Percentiles rank a stretch among this genome's conserved stretches.
These are phyloP conservation scores for Neurospora tetraspora DNA, from an alignment of 495 filamentous ascomycete genomes.

Conservation along the genomic window DNA sequence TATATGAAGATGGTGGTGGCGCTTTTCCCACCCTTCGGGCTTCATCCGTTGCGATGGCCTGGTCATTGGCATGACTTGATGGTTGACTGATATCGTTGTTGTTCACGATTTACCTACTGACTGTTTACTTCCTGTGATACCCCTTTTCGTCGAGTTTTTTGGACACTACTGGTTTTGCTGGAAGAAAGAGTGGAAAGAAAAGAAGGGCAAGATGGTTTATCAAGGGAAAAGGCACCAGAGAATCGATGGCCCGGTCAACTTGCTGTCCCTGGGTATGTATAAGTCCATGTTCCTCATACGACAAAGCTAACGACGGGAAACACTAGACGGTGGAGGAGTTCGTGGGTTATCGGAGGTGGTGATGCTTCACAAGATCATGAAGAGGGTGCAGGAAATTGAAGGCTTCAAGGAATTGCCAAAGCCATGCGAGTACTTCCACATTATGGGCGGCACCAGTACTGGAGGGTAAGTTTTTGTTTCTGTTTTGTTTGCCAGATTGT, in stretches of 20 bases:
- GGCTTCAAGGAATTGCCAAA: slow-evolving; percentile 32
- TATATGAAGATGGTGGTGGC: neutral
- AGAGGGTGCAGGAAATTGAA: slow-evolving; percentile 10
- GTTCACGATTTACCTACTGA: too few relatives aligned
- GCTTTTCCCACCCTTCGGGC: neutral
- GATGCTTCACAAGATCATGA: slow-evolving; percentile 45
- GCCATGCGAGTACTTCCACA: slow-evolving; percentile 38
- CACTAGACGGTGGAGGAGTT: slow-evolving; percentile 46
- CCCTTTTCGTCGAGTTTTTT: neutral
- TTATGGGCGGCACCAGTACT: slow-evolving; percentile 26
- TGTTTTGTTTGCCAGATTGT: too few relatives aligned
- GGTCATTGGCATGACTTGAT: too few relatives aligned
- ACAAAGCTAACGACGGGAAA: too few relatives aligned
- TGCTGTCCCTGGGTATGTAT: too few relatives aligned
- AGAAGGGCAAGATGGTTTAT: neutral
- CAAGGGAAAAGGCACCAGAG: neutral
- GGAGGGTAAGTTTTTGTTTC: neutral
- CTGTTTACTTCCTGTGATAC: neutral
- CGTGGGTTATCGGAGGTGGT: slow-evolving; percentile 41
- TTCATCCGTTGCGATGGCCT: neutral
- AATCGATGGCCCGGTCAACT: neutral
- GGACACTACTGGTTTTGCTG: neutral
- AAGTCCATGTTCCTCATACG: too few relatives aligned
- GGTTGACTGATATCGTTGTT: too few relatives aligned
- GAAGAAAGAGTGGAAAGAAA: neutral